Evolutionary conservation across 345 rosid genomes (phyloP), one percentile per base, ranked within the genome.

Genomic region (Arabidopsis arenosa): DNA sequence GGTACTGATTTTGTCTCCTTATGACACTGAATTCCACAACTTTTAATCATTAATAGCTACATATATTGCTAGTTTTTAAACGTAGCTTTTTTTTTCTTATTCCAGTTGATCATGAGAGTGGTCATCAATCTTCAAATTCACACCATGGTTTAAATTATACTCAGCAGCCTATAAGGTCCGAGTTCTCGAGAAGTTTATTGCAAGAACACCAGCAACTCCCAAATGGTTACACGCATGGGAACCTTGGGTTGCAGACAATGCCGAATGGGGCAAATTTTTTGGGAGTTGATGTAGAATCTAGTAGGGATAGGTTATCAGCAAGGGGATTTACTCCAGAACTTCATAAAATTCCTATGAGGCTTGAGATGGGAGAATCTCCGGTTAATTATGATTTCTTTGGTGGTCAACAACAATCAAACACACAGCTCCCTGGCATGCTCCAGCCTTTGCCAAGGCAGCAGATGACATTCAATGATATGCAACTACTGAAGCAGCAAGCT

Each of bases 391-490:
- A 88, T 79, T 86, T 88, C 80, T 85, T 85, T 63, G 90, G 92
- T 57, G 86, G 83, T 73, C 96, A 85, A 66, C 96, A 84, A 53
- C 97, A 85, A 71, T 44, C 83, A 80, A 84, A 77, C 48, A 75
- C 75, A 78, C 99, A 86, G 79, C 83, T 78, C 66, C 84, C 85
- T 72, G 86, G 85, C 78, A 83, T 80, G 80, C 53, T 86, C 80
- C 97, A 86, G 75, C 77, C 90, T 43, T 81, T 85, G 36, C 84
- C 92, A 17, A 87, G 87, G 83, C 98, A 88, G 85, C 92, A 86
- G 76, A 76, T 86, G 33, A 89, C 88, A 73, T 77, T 82, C 71
- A 82, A 66, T 79, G 99, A 90, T 52, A 79, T 89, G 90, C 96
- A 89, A 79, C 81, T 95, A 26, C 39, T 90, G 43, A 97, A 92